phyloP scores from a whole-genome alignment of 2,329 filamentous ascomycete genomes.

The Golovinomyces cichoracearum region DNA sequence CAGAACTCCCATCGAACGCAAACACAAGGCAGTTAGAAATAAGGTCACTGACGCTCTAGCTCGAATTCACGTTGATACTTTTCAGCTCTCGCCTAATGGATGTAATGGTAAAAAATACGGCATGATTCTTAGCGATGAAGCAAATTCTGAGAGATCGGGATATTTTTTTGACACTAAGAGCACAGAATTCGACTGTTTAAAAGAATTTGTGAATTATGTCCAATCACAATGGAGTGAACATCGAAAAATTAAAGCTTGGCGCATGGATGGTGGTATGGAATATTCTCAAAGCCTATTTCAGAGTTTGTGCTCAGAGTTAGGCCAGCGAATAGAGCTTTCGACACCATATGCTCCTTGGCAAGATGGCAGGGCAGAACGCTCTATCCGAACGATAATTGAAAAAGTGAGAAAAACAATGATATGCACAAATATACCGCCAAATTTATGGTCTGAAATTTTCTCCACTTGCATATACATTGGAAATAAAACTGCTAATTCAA shows the following conservation, averaged over 20 bases:
- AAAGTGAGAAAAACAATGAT: neutral
- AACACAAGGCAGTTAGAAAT: neutral
- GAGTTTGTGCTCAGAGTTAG: neutral
- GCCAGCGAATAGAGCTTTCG: neutral
- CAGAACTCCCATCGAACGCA: neutral
- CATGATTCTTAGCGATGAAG: neutral
- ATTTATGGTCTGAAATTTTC: neutral
- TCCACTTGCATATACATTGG: neutral
- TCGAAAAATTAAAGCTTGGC: neutral
- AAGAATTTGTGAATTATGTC: neutral
- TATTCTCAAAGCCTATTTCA: neutral
- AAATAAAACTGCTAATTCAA: neutral
- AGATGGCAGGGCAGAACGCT: slow-evolving; percentile 1
- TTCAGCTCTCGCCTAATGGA: neutral
- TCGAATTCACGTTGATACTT: neutral
- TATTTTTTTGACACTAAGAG: neutral
- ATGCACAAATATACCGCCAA: neutral
- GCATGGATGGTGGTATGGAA: neutral
- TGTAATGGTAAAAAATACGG: neutral
- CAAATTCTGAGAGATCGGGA: neutral
- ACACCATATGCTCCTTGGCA: neutral
- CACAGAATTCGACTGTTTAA: neutral
- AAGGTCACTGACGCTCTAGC: neutral
- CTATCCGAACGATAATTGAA: neutral
- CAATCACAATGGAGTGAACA: neutral